Conservation (phyloP, 805 yeast genomes). For the Priceomyces medius region DNA sequence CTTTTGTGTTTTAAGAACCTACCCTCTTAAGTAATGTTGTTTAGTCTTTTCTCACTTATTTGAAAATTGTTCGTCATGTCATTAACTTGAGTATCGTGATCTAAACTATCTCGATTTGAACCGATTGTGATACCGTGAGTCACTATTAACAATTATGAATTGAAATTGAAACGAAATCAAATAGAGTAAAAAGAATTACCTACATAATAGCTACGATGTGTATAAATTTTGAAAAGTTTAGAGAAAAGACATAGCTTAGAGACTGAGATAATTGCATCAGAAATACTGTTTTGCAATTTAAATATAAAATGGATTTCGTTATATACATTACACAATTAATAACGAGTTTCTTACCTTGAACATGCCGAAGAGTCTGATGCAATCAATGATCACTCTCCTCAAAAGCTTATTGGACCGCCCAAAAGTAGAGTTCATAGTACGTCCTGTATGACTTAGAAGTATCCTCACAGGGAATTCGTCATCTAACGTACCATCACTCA, state of each 20-base stretch:
- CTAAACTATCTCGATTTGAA: background rate
- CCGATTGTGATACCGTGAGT: background rate
- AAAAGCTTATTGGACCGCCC: constrained; percentile 20
- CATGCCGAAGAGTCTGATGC: constrained; percentile 45
- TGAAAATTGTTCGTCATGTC: background rate
- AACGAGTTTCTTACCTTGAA: constrained; percentile 28
- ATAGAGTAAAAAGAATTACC: too few species aligned
- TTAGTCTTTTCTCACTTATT: background rate
- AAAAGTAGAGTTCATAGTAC: constrained; percentile 18
- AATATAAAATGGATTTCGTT: background rate
- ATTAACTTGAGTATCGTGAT: background rate
- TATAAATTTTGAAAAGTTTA: too few species aligned
- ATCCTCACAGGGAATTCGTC: constrained; percentile 15
- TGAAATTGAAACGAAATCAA: too few species aligned
- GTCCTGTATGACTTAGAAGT: constrained; percentile 17
- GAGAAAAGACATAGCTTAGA: too few species aligned
- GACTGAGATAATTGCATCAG: too few species aligned
- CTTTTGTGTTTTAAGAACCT: background rate
- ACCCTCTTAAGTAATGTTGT: background rate
- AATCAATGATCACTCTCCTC: constrained; percentile 35
- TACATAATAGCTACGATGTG: too few species aligned
- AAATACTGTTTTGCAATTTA: too few species aligned
- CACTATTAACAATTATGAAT: too few species aligned
- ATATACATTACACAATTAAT: constrained; percentile 9
- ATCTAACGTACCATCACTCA: constrained; percentile 24